phyloP scores from a whole-genome alignment of 139 green algal species.

The Haematococcus sp. region DNA sequence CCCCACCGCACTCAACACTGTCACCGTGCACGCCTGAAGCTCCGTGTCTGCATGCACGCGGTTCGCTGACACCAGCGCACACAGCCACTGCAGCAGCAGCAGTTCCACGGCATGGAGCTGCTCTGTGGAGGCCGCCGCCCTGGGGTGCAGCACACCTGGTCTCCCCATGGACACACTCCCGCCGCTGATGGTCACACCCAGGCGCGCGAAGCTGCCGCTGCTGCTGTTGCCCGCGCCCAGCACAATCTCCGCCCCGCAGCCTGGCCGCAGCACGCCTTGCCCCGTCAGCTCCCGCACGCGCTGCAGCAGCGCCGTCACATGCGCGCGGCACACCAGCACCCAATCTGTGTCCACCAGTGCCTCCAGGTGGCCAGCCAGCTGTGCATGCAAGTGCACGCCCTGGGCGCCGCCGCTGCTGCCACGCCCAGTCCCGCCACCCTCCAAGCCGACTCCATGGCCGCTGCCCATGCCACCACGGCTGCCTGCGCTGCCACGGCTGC shows the following conservation, averaged over 20 bases:
- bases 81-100: constrained; percentile 13
- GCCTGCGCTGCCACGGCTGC: no score
- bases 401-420: no score
- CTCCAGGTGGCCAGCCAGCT: background rate
- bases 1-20: background rate
- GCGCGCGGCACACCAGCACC: background rate
- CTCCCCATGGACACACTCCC: no score
- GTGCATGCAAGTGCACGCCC: background rate
- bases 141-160: no score
- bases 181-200: background rate
- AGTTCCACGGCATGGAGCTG: background rate
- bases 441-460: no score
- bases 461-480: background rate
- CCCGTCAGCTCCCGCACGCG: no score
- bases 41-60: constrained; percentile 11
- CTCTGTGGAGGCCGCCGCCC: background rate
- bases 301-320: constrained; percentile 3
- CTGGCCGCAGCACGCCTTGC: background rate
- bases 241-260: background rate
- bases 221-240: background rate
- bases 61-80: constrained; percentile 1
- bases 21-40: background rate
- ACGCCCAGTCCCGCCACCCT: no score
- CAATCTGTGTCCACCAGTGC: background rate
- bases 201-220: background rate